Base-by-base conservation (phyloP, 306 rosid species). In the Lathyrus aphaca region DNA sequence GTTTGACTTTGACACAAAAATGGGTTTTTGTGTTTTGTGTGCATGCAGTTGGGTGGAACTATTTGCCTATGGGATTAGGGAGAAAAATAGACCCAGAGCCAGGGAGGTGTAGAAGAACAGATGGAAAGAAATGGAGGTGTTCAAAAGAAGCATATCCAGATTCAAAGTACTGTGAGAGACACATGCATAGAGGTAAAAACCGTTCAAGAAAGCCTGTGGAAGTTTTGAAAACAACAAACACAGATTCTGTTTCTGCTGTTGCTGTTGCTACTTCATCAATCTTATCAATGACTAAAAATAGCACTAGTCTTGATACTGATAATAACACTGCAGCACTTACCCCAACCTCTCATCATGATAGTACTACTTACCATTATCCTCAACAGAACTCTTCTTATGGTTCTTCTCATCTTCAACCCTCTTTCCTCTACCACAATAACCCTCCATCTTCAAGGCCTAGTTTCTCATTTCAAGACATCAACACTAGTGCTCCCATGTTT, bases 151-250 rank as follows among this genome's bases (percentile, higher is more conserved):
- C 98, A 4, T 94, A 79, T 74, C 89, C 89, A 53, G 97, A 90
- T 82, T 94, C 98, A 0, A 94, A 94, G 64, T 94, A 94, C 91
- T 94, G 98, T 50, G 97, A 94, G 81, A 94, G 96, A 71, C 98
- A 94, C 95, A 94, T 94, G 98, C 98, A 94, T 56, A 88, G 98
- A 88, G 98, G 98, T n/a, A 94, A 94, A 25, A 91, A 94, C 84
- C 98, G 98, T 90, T 87, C 97, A 87, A 94, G 98, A 94, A 94
- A 94, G 92, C 98, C 94, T 84, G 94, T 87, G 91, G 97, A 90
- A 85, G 82, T 81, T 73, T 80, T 85, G 77, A 90, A 88, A 82
- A 66, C 90, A 74, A 40, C 95, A 13, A 69, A 65, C 65, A 58
- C 77, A 5, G 66, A 45, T 67, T 13, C 55, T 39, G 39, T 35